These are phyloP conservation scores for Capsicum chinense DNA, from an alignment of 257 asterid genomes.

Conservation along the genomic window DNA sequence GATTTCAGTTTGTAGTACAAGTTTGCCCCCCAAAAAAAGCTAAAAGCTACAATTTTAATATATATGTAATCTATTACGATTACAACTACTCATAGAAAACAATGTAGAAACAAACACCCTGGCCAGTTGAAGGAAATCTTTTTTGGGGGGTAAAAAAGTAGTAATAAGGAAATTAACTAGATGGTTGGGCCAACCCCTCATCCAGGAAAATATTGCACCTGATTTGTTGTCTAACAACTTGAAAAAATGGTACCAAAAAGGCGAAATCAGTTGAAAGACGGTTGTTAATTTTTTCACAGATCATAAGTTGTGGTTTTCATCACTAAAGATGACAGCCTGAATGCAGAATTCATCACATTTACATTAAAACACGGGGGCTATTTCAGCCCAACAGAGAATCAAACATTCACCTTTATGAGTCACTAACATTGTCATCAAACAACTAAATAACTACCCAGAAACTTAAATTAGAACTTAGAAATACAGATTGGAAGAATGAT, in stretches of 20 bases:
- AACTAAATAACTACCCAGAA: conserved; percentile 13
- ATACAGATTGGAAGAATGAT: conserved; percentile 25
- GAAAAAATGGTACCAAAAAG: background rate
- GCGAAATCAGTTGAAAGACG: background rate
- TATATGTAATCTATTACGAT: background rate
- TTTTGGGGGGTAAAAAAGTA: background rate
- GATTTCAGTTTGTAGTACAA: conserved; percentile 6
- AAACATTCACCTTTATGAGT: conserved; percentile 16
- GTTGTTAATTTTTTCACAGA: background rate
- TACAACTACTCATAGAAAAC: conserved; percentile 17
- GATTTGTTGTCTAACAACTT: too few relatives aligned
- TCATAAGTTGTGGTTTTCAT: background rate
- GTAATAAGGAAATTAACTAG: background rate
- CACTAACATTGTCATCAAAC: background rate
- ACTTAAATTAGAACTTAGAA: background rate
- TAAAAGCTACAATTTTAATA: background rate
- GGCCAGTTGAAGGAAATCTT: background rate
- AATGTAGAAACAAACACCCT: background rate
- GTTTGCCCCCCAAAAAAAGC: background rate
- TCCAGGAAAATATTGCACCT: too few relatives aligned
- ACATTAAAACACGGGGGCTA: conserved; percentile 7
- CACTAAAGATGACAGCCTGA: background rate
- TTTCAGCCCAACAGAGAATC: conserved; percentile 21
- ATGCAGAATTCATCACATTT: conserved; percentile 23
- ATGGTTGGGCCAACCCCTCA: background rate